Percentiles rank a stretch among this genome's conserved stretches.
These are phyloP conservation scores for Penicillium sp. DNA, from an alignment of 2,329 filamentous ascomycete genomes.

Conservation along the genomic window DNA sequence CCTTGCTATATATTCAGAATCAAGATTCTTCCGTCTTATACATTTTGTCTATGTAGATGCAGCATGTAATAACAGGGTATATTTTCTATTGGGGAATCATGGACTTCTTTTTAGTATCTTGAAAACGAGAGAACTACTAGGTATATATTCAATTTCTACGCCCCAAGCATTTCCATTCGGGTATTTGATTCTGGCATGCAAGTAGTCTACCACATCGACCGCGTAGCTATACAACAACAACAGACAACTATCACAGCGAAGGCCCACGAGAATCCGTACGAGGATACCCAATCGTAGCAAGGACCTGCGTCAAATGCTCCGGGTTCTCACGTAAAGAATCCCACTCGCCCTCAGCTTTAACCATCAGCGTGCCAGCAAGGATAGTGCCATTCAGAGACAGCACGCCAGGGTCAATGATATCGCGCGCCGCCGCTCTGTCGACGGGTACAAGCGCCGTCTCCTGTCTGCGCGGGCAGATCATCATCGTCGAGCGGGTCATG, in stretches of 20 bases:
- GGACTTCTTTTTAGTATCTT: no score
- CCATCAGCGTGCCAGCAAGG: slow-evolving; percentile 51
- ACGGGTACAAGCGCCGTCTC: slow-evolving; percentile 39
- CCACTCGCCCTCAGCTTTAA: slow-evolving; percentile 50
- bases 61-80: background rate
- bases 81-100: no score
- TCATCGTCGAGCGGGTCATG: slow-evolving; percentile 48
- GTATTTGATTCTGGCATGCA: background rate
- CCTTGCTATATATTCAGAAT: background rate
- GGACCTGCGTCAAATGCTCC: slow-evolving; percentile 36
- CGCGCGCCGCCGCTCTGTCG: slow-evolving; percentile 28
- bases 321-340: slow-evolving; percentile 38
- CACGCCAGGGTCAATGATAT: slow-evolving; percentile 29
- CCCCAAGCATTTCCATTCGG: background rate
- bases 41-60: no score
- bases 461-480: slow-evolving; percentile 44
- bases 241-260: background rate
- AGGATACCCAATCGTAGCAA: slow-evolving; percentile 38
- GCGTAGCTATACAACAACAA: background rate
- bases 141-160: background rate
- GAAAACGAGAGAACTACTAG: background rate
- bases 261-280: slow-evolving; percentile 10
- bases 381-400: slow-evolving; percentile 51
- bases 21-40: background rate
- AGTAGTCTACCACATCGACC: background rate